phyloP scores from a whole-genome alignment of 75 land plant genomes.

The Adiantum capillusveneris region DNA sequence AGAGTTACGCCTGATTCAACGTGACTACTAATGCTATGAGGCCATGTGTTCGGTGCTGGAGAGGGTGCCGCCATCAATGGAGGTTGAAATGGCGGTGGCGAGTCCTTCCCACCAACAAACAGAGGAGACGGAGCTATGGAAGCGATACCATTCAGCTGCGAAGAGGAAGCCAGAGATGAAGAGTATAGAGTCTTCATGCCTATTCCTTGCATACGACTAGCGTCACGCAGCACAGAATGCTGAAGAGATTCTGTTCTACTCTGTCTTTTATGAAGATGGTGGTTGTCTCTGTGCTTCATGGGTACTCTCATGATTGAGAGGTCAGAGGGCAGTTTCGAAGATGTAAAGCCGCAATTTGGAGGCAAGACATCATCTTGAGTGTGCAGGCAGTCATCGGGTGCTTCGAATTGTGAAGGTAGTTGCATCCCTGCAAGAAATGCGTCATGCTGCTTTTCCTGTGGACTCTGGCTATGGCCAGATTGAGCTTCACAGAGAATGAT shows the following conservation, averaged over 20 bases:
- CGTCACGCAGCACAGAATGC: neutral
- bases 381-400: neutral
- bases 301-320: neutral
- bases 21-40: neutral
- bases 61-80: neutral
- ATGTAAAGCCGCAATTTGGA: neutral
- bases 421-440: neutral
- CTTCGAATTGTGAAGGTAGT: neutral
- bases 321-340: neutral
- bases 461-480: neutral
- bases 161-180: neutral
- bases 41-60: neutral
- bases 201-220: neutral
- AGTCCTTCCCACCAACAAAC: neutral
- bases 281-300: neutral
- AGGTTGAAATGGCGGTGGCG: neutral
- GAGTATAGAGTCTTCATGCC: neutral
- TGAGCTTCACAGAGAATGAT: neutral
- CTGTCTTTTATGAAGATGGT: neutral
- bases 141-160: neutral
- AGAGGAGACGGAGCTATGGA: neutral
- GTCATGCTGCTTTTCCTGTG: neutral
- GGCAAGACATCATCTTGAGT: neutral
- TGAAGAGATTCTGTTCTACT: neutral
- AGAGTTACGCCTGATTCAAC: slow-evolving; percentile 67